Conservation (phyloP, 768 basidiomycete species). For the Termitomyces sp. region DNA sequence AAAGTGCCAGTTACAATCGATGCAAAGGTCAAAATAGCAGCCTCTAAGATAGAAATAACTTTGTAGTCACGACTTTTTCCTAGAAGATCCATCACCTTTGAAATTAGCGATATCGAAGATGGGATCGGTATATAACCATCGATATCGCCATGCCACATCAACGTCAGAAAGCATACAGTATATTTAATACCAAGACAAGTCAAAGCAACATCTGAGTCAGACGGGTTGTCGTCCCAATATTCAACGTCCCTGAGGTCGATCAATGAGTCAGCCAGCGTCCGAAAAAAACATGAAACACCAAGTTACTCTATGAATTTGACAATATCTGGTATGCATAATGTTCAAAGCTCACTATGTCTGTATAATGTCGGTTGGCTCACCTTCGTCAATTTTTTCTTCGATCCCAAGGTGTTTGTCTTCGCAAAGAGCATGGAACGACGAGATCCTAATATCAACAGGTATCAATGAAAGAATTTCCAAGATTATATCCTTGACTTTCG, state of each 20-base stretch:
- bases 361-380: constrained; percentile 15
- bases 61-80: background rate
- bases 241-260: background rate
- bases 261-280: background rate
- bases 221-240: background rate
- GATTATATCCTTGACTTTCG: constrained; percentile 25
- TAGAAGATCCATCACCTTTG: constrained; percentile 4
- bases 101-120: constrained; percentile 6
- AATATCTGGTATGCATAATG: constrained; percentile 1
- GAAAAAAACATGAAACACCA: background rate
- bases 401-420: constrained; percentile 19
- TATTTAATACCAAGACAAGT: constrained; percentile 16
- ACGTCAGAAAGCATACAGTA: constrained; percentile 24
- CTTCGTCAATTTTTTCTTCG: constrained; percentile 23
- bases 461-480: constrained; percentile 25
- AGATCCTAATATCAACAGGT: constrained; percentile 8
- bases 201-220: background rate
- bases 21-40: constrained; percentile 28
- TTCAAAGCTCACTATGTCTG: background rate
- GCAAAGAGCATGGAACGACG: constrained; percentile 14
- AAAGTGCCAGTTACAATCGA: constrained; percentile 18
- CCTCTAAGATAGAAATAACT: constrained; percentile 19
- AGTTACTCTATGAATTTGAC: constrained; percentile 5
- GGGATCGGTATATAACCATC: constrained; percentile 1
- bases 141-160: constrained; percentile 26